Percentiles rank a stretch among this genome's conserved stretches.
phyloP scores from a whole-genome alignment of 306 rosid species.

The Hippophae gyantsensis region DNA sequence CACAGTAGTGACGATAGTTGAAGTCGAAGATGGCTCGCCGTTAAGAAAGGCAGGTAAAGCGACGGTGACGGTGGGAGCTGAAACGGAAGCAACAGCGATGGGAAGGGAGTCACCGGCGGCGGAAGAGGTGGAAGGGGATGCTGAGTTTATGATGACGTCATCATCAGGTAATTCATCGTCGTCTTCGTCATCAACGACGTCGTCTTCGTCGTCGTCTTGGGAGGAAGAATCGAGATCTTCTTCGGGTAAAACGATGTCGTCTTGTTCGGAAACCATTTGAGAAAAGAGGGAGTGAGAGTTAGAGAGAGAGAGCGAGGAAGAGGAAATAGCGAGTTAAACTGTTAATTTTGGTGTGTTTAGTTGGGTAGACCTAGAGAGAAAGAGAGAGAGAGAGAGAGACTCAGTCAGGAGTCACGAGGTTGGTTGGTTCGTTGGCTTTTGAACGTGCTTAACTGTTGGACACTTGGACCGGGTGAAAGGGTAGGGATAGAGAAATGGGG shows the following conservation, averaged over 20 bases:
- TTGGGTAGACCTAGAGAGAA: too few relatives aligned
- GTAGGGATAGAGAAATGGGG: too few relatives aligned
- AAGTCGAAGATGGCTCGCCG: neutral
- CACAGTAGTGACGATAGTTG: constrained; percentile 1
- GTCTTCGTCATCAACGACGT: constrained; percentile 18
- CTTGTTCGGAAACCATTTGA: constrained; percentile 46
- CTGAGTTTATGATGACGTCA: constrained; percentile 17
- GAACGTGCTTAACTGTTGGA: too few relatives aligned
- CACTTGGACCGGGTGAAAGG: too few relatives aligned
- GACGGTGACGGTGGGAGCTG: constrained; percentile 11
- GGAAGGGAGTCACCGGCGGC: constrained; percentile 10
- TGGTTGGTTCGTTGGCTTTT: too few relatives aligned
- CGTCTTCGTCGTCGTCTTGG: constrained; percentile 24
- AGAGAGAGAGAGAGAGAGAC: too few relatives aligned
- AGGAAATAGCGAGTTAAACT: too few relatives aligned
- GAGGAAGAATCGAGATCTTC: constrained; percentile 37
- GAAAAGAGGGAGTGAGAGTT: neutral
- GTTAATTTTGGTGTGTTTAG: too few relatives aligned
- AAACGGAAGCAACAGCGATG: neutral
- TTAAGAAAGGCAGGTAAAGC: constrained; percentile 3
- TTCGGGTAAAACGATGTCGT: constrained; percentile 63
- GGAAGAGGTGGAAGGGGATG: constrained; percentile 27
- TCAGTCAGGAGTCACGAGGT: too few relatives aligned
- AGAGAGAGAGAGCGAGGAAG: neutral
- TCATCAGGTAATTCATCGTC: constrained; percentile 12